Evolutionary conservation across 73 alveolate genomes (phyloP).

Genomic region (Blepharisma stoltei): DNA sequence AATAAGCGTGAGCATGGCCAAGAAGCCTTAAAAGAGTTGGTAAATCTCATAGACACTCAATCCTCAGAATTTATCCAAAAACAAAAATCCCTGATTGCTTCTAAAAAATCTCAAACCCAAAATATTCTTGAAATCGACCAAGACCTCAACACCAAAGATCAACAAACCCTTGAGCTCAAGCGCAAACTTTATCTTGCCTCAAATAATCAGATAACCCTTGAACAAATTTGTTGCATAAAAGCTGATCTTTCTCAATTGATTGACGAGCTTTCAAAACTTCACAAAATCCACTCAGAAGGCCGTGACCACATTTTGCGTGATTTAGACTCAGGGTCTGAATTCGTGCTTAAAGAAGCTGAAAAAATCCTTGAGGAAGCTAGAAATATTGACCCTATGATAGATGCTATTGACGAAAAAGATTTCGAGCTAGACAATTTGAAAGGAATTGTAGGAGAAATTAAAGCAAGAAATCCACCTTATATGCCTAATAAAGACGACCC

Average conservation of each 20-base stretch:
- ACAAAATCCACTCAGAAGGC: constrained; percentile 12
- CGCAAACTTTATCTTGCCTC: not conserved
- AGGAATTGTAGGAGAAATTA: constrained; percentile 14
- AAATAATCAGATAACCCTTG: not conserved
- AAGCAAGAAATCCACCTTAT: constrained; percentile 16
- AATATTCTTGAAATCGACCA: not conserved
- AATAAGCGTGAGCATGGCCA: constrained; percentile 1
- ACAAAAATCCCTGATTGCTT: constrained; percentile 13
- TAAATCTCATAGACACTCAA: not conserved
- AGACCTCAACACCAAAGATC: not conserved
- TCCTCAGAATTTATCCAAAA: not conserved
- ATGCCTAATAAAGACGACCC: constrained; percentile 20
- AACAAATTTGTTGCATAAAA: constrained; percentile 14
- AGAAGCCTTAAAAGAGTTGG: not conserved
- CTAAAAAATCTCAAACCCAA: not conserved
- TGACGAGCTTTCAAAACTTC: constrained; percentile 9
- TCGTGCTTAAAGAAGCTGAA: not conserved
- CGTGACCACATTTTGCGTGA: not conserved
- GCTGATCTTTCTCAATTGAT: constrained; percentile 13
- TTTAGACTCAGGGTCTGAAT: not conserved
- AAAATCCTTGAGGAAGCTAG: not conserved
- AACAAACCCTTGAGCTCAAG: not conserved
- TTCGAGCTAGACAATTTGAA: constrained; percentile 5
- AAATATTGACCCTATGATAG: constrained; percentile 16
- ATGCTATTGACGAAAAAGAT: constrained; percentile 9